A percentile compares a stretch with the other conserved stretches of the same genome.
Conservation (phyloP, 495 filamentous ascomycete genomes). For the Trichoderma erinaceum region DNA sequence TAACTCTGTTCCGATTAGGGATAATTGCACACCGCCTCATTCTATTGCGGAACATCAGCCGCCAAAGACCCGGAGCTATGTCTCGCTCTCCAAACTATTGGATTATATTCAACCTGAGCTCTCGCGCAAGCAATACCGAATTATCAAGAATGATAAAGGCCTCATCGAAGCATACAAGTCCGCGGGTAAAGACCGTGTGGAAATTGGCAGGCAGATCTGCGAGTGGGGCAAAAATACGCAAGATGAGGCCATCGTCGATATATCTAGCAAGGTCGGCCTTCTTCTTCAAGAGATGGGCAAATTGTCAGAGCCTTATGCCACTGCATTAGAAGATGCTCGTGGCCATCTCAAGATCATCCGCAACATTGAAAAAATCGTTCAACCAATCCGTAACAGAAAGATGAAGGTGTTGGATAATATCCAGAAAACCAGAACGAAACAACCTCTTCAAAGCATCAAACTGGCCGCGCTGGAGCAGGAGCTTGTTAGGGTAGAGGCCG, state of each 20-base stretch:
- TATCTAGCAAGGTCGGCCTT: constrained; percentile 91
- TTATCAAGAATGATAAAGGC: constrained; percentile 88
- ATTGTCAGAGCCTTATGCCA: constrained; percentile 82
- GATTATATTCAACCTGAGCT: constrained; percentile 77
- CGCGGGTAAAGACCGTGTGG: constrained; percentile 72
- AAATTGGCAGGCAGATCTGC: constrained; percentile 83
- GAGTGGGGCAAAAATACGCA: constrained; percentile 91
- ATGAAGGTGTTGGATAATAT: constrained; percentile 87
- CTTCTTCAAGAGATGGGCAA: constrained; percentile 84
- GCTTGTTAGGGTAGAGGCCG: constrained; percentile 88
- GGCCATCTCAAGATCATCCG: constrained; percentile 78
- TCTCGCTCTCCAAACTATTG: constrained; percentile 77
- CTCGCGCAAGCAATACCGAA: constrained; percentile 72
- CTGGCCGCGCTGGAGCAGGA: constrained; percentile 87
- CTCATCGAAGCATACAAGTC: constrained; percentile 76
- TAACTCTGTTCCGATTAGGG: constrained; percentile 34
- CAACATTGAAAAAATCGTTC: constrained; percentile 88
- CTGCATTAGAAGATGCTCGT: constrained; percentile 78
- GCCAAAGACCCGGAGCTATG: constrained; percentile 40
- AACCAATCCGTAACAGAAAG: constrained; percentile 80
- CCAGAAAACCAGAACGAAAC: constrained; percentile 78
- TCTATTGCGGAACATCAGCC: constrained; percentile 26
- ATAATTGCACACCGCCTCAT: constrained; percentile 49
- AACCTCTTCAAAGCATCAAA: constrained; percentile 62
- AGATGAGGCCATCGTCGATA: constrained; percentile 79